phyloP scores from a whole-genome alignment of 495 filamentous ascomycete genomes.

The Penicillium ucsense region DNA sequence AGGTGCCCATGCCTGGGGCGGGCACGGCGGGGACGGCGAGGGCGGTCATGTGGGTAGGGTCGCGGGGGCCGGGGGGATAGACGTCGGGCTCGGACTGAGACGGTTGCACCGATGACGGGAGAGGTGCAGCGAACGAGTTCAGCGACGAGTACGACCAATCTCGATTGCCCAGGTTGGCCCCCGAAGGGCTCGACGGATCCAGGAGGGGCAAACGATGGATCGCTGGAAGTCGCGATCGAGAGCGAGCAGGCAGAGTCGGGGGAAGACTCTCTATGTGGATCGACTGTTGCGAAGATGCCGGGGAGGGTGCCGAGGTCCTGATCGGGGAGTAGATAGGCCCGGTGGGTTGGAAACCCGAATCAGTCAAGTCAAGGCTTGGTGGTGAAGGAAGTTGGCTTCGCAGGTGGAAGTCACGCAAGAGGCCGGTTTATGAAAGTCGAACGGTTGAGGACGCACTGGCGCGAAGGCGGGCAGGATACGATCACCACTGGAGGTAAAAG shows the following conservation, averaged over 20 bases:
- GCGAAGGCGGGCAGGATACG: no score
- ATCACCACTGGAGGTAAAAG: no score
- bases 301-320: conserved; percentile 1
- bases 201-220: conserved; percentile 31
- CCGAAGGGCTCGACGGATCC: conserved; percentile 38
- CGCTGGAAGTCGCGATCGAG: conserved; percentile 26
- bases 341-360: no score
- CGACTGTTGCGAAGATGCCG: neutral
- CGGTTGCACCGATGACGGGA: conserved; percentile 16
- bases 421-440: no score
- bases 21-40: conserved; percentile 36
- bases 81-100: conserved; percentile 28
- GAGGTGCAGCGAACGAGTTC: conserved; percentile 14
- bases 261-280: conserved; percentile 1
- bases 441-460: no score
- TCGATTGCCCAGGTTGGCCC: conserved; percentile 32
- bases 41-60: conserved; percentile 33
- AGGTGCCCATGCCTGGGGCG: conserved; percentile 36
- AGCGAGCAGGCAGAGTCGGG: conserved; percentile 11
- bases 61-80: conserved; percentile 18
- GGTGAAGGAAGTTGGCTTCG: no score
- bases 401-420: no score
- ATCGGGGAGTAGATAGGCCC: no score
- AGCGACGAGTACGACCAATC: conserved; percentile 27
- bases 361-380: no score